Evolutionary conservation across 2,329 filamentous ascomycete species (phyloP).

Genomic region (Penicillium sclerotiorum): DNA sequence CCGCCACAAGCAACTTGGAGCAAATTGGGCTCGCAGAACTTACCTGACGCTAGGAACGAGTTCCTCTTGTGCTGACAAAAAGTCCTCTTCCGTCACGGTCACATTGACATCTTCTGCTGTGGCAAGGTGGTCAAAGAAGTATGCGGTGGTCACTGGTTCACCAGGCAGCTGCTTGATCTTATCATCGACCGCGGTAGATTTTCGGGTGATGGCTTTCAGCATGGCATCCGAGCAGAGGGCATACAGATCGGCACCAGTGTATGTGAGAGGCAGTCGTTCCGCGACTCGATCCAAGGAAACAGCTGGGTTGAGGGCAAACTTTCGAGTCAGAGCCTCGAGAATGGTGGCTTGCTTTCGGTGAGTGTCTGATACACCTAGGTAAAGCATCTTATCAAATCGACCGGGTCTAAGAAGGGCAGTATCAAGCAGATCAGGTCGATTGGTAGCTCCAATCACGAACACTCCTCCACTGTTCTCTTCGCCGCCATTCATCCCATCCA

Average conservation of each 20-base stretch:
- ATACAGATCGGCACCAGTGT: slow-evolving; percentile 96
- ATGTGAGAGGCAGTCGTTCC: slow-evolving; percentile 83
- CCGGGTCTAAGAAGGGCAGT: slow-evolving; percentile 86
- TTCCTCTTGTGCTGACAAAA: slow-evolving; percentile 76
- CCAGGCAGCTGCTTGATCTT: slow-evolving; percentile 70
- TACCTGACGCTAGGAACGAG: slow-evolving; percentile 82
- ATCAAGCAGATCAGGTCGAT: slow-evolving; percentile 89
- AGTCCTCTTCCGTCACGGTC: slow-evolving; percentile 87
- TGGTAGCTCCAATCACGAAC: slow-evolving; percentile 96
- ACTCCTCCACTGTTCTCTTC: slow-evolving; percentile 79
- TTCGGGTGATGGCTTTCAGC: slow-evolving; percentile 95
- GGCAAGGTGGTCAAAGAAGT: slow-evolving; percentile 94
- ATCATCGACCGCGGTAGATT: slow-evolving; percentile 78
- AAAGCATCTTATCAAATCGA: slow-evolving; percentile 97
- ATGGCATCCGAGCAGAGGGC: slow-evolving; percentile 96
- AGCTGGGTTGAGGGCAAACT: slow-evolving; percentile 82
- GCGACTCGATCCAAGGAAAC: slow-evolving; percentile 77
- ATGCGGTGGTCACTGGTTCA: slow-evolving; percentile 74
- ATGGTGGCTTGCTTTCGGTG: slow-evolving; percentile 96
- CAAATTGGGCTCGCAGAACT: no score
- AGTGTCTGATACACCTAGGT: slow-evolving; percentile 92
- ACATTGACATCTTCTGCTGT: slow-evolving; percentile 81
- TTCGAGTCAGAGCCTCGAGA: slow-evolving; percentile 88
- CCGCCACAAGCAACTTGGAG: no score
- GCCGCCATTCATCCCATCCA: slow-evolving; percentile 96